Conservation (phyloP, 139 green algal species). For the Zygnema cylindricum region DNA sequence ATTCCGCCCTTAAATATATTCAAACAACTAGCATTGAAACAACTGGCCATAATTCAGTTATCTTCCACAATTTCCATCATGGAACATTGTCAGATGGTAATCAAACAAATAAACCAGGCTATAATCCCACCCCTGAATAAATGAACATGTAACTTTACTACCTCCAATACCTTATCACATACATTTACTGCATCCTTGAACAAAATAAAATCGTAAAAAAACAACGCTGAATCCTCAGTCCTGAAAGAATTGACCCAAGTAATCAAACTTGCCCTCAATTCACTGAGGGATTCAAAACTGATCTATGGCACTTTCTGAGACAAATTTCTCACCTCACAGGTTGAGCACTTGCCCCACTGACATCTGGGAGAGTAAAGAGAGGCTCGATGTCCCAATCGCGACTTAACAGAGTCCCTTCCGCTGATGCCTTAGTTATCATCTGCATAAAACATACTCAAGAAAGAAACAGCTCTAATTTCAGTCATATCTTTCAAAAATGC, state of each 20-base stretch:
- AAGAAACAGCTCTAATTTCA: constrained; percentile 3
- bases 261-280: neutral
- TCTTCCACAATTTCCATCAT: no score
- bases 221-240: no score
- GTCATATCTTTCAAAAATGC: no score
- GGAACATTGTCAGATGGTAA: no score
- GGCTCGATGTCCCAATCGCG: constrained; percentile 56
- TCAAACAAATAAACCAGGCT: neutral
- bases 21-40: no score
- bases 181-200: neutral
- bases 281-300: neutral
- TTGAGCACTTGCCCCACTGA: neutral
- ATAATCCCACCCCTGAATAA: neutral
- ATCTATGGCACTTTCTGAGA: neutral
- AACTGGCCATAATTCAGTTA: no score
- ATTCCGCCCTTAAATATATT: no score
- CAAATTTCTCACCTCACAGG: neutral
- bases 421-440: constrained; percentile 48
- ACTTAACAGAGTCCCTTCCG: constrained; percentile 50
- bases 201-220: neutral
- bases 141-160: neutral
- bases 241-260: no score
- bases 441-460: constrained; percentile 2
- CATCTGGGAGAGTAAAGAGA: constrained; percentile 18
- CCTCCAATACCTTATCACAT: neutral